Conservation (phyloP, 257 asterid genomes). For the Pogostemon cablin region DNA sequence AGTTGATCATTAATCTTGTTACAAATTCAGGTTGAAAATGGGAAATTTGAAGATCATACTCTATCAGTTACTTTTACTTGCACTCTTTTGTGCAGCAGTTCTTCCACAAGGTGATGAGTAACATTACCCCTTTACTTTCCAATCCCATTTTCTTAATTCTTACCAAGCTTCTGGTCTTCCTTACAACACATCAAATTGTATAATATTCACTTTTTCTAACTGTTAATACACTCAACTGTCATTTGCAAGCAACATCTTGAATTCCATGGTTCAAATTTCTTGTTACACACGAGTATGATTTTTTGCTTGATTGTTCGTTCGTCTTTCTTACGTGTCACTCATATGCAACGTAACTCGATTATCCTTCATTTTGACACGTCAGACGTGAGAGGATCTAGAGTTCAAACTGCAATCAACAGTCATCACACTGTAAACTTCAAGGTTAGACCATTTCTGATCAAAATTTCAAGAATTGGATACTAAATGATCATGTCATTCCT, state of each 20-base stretch:
- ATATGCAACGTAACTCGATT: no score
- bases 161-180: not conserved
- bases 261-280: no score
- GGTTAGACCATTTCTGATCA: slow-evolving; percentile 36
- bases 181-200: not conserved
- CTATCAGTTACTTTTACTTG: slow-evolving; percentile 6
- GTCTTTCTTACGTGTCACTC: no score
- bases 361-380: slow-evolving; percentile 14
- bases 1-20: no score
- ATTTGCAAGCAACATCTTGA: no score
- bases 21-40: slow-evolving; percentile 15
- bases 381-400: slow-evolving; percentile 52
- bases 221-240: no score
- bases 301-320: no score
- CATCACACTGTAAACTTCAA: slow-evolving; percentile 32
- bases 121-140: not conserved
- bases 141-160: not conserved
- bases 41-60: not conserved
- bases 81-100: slow-evolving; percentile 17
- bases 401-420: slow-evolving; percentile 33
- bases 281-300: no score
- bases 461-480: not conserved
- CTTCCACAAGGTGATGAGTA: slow-evolving; percentile 17
- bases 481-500: not conserved
- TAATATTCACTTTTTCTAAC: no score